Evolutionary conservation across 2,329 filamentous ascomycete species (phyloP).

Genomic region (Esteya vermicola): DNA sequence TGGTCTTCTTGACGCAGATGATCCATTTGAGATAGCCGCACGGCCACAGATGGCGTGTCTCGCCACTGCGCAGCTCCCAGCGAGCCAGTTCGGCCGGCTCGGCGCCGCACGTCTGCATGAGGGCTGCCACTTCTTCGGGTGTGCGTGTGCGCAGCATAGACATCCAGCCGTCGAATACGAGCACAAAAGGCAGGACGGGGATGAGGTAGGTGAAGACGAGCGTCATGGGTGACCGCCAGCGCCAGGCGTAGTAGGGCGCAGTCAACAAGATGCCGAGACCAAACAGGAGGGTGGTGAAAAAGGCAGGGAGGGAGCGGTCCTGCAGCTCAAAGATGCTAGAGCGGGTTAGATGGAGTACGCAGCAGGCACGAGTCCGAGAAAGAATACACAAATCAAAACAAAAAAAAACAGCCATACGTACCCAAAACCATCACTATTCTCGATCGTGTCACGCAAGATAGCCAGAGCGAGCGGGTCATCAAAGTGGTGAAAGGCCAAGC

Average conservation of each 20-base stretch:
- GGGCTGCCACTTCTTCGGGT: constrained; percentile 44
- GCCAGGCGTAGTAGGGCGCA: constrained; percentile 38
- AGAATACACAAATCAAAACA: background rate
- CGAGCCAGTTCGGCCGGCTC: constrained; percentile 16
- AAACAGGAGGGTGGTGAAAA: constrained; percentile 37
- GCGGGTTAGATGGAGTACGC: background rate
- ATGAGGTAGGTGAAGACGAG: constrained; percentile 53
- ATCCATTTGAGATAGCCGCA: constrained; percentile 37
- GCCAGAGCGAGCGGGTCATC: constrained; percentile 44
- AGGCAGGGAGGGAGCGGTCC: constrained; percentile 40
- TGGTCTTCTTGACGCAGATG: constrained; percentile 25
- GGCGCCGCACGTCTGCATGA: constrained; percentile 41
- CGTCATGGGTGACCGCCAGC: constrained; percentile 35
- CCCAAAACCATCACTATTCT: constrained; percentile 52
- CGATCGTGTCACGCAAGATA: constrained; percentile 50
- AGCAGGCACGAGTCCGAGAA: too few relatives aligned
- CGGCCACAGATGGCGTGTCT: constrained; percentile 33
- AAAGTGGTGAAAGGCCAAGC: constrained; percentile 67
- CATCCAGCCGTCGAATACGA: constrained; percentile 55
- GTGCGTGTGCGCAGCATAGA: constrained; percentile 54
- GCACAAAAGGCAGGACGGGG: constrained; percentile 52
- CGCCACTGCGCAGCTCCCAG: constrained; percentile 37
- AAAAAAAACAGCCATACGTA: constrained; percentile 12
- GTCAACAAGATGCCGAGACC: constrained; percentile 35
- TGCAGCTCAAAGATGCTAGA: constrained; percentile 58